Evolutionary conservation across 768 basidiomycete genomes (phyloP).

Genomic region (Mycena floridula): DNA sequence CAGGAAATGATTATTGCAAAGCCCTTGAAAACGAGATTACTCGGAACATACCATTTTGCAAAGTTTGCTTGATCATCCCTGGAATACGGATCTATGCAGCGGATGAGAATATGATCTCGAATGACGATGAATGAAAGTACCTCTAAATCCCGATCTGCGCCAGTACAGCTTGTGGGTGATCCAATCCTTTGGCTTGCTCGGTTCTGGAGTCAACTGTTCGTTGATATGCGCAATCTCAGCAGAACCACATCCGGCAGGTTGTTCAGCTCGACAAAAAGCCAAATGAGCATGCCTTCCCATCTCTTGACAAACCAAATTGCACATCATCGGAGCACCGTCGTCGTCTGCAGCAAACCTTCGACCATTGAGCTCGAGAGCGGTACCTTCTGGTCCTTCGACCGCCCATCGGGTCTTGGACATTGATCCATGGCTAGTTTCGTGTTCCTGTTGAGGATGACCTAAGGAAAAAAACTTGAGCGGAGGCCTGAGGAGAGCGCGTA

Average conservation of each 20-base stretch:
- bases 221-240: constrained; percentile 41
- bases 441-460: constrained; percentile 57
- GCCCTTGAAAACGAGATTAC: background rate
- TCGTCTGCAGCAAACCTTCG: constrained; percentile 47
- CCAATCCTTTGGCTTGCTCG: constrained; percentile 42
- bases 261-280: constrained; percentile 45
- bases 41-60: constrained; percentile 39
- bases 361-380: constrained; percentile 46
- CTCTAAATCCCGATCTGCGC: constrained; percentile 51
- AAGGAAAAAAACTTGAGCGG: background rate
- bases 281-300: constrained; percentile 55
- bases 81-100: constrained; percentile 46
- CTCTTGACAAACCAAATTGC: constrained; percentile 47
- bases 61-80: constrained; percentile 51
- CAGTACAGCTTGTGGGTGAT: constrained; percentile 51
- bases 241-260: constrained; percentile 27
- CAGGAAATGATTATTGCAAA: constrained; percentile 24
- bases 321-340: constrained; percentile 60
- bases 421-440: constrained; percentile 59
- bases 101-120: too few relatives aligned
- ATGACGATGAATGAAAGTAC: too few relatives aligned
- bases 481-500: background rate
- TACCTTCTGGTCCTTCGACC: constrained; percentile 45
- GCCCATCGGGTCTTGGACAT: constrained; percentile 57
- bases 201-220: constrained; percentile 37